phyloP scores from a whole-genome alignment of 2,329 filamentous ascomycete species.

The Nothopassalora personata region DNA sequence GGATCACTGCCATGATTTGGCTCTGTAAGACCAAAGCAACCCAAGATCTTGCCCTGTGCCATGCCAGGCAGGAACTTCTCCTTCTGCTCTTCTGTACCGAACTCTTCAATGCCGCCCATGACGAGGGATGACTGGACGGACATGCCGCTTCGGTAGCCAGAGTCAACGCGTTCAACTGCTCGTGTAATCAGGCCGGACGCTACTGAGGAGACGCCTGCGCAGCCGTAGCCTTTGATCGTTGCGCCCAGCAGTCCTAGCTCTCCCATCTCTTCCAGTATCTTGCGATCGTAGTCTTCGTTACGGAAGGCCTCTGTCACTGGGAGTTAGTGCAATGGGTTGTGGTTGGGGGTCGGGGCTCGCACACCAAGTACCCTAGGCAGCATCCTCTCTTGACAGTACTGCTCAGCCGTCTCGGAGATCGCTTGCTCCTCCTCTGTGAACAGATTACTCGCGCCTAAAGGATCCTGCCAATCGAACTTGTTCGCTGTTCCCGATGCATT shows the following conservation, averaged over 20 bases:
- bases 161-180: slow-evolving; percentile 85
- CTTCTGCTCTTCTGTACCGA: slow-evolving; percentile 81
- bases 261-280: slow-evolving; percentile 87
- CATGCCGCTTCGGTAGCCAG: slow-evolving; percentile 87
- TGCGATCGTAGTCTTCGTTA: slow-evolving; percentile 78
- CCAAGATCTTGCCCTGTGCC: slow-evolving; percentile 75
- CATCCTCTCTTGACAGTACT: slow-evolving; percentile 89
- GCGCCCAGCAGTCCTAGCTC: slow-evolving; percentile 83
- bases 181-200: slow-evolving; percentile 85
- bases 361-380: slow-evolving; percentile 78
- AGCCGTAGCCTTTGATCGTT: slow-evolving; percentile 80
- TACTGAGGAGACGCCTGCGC: slow-evolving; percentile 80
- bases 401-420: slow-evolving; percentile 82
- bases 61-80: slow-evolving; percentile 74
- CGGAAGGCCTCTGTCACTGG: slow-evolving; percentile 66
- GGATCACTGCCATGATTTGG: slow-evolving; percentile 91
- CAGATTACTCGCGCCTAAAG: slow-evolving; percentile 66
- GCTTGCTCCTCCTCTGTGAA: slow-evolving; percentile 87
- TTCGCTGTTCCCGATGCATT: slow-evolving; percentile 39
- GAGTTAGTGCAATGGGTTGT: not conserved
- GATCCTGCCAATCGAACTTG: slow-evolving; percentile 86
- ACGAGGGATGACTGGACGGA: slow-evolving; percentile 89
- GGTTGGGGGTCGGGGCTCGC: not conserved
- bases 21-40: slow-evolving; percentile 85
- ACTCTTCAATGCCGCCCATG: slow-evolving; percentile 88